phyloP scores from a whole-genome alignment of 176 grass and related monocot genomes.

The Phoenix roebelenii region DNA sequence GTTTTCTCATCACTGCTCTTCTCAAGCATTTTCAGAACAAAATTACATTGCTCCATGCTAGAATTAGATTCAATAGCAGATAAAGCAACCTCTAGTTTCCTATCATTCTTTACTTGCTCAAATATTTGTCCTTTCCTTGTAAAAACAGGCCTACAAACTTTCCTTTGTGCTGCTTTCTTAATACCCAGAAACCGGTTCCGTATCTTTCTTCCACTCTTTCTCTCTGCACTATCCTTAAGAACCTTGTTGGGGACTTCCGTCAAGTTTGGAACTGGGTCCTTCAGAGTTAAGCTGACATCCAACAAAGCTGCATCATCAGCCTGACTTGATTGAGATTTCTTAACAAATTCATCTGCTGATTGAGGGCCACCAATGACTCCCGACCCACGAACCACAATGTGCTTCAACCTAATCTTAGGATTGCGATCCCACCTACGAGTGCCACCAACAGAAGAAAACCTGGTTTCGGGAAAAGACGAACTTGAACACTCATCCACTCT shows the following conservation, averaged over 20 bases:
- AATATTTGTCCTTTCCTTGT: constrained; percentile 10
- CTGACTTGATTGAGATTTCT: constrained; percentile 19
- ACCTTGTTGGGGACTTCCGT: neutral
- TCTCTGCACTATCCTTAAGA: constrained; percentile 1
- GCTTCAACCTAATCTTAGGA: constrained; percentile 18
- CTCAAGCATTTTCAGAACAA: constrained; percentile 50
- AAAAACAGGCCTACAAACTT: constrained; percentile 8
- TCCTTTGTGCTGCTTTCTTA: constrained; percentile 24
- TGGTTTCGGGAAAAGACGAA: neutral
- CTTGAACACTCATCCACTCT: neutral
- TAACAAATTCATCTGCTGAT: constrained; percentile 15
- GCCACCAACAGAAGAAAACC: neutral
- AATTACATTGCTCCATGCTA: constrained; percentile 65
- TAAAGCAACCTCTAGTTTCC: constrained; percentile 18
- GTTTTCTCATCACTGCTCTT: constrained; percentile 47
- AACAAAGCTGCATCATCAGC: neutral
- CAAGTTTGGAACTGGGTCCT: neutral
- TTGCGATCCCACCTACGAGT: neutral
- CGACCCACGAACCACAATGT: constrained; percentile 16
- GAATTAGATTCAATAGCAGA: constrained; percentile 26
- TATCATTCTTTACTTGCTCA: constrained; percentile 16
- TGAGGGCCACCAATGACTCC: neutral
- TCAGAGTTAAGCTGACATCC: neutral
- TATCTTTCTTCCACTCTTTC: constrained; percentile 22
- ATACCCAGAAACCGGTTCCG: constrained; percentile 31